Evolutionary conservation across 208 protist species (phyloP).

Genomic region (Angomonas desouzai): DNA sequence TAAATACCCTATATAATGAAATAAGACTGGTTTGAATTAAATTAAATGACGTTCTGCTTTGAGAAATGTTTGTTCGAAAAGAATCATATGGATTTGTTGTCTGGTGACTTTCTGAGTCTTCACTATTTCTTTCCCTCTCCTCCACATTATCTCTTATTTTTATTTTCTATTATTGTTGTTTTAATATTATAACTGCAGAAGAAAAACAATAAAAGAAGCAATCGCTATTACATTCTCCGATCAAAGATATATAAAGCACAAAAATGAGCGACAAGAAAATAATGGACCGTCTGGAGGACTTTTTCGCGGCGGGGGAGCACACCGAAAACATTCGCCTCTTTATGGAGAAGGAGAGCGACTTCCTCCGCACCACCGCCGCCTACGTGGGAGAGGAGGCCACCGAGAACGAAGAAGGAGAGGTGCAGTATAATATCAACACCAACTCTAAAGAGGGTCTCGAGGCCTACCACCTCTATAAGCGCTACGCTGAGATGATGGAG

Average conservation of each 20-base stretch:
- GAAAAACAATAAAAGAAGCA: too few relatives aligned
- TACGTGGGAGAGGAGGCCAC: neutral
- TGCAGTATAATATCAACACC: constrained; percentile 16
- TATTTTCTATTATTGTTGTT: too few relatives aligned
- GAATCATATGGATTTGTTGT: too few relatives aligned
- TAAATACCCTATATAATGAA: too few relatives aligned
- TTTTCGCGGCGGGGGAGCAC: constrained; percentile 58
- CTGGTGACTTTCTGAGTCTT: too few relatives aligned
- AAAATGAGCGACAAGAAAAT: constrained; percentile 12
- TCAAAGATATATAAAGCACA: constrained; percentile 3
- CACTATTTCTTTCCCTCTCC: too few relatives aligned
- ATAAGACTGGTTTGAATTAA: too few relatives aligned
- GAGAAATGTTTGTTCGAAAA: too few relatives aligned
- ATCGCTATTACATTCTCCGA: neutral
- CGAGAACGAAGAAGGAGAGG: constrained; percentile 3
- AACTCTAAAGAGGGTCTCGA: constrained; percentile 47
- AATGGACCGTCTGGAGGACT: constrained; percentile 53
- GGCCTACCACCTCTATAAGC: constrained; percentile 49
- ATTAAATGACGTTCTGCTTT: too few relatives aligned
- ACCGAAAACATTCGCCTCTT: constrained; percentile 64
- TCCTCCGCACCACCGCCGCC: constrained; percentile 22
- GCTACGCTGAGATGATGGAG: constrained; percentile 54
- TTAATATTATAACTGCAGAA: too few relatives aligned
- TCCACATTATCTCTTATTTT: too few relatives aligned
- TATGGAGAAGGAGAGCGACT: constrained; percentile 37